A percentile compares a stretch with the other conserved stretches of the same genome.
Evolutionary conservation across 1,139 yeast species (phyloP).

Genomic region (Wickerhamomyces sp.): DNA sequence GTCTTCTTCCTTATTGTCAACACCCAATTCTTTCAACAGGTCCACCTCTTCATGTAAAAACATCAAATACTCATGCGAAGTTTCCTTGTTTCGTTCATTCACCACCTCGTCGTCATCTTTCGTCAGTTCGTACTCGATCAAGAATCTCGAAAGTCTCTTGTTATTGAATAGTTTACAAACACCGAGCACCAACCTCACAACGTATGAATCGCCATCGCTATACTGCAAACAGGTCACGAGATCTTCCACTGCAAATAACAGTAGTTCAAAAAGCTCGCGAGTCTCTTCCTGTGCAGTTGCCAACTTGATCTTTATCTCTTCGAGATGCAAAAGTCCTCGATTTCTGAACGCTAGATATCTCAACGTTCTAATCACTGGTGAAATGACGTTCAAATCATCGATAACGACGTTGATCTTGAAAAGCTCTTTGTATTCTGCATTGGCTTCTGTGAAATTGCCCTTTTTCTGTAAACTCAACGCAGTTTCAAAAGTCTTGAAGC

Average conservation of each 20-base stretch:
- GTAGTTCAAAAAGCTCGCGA: slow-evolving; percentile 26
- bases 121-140: slow-evolving; percentile 59
- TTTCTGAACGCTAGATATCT: slow-evolving; percentile 78
- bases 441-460: slow-evolving; percentile 44
- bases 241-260: slow-evolving; percentile 45
- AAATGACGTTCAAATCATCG: slow-evolving; percentile 54
- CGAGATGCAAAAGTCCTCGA: slow-evolving; percentile 67
- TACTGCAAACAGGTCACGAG: slow-evolving; percentile 50
- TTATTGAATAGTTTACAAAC: slow-evolving; percentile 45
- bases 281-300: slow-evolving; percentile 13
- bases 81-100: slow-evolving; percentile 33
- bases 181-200: slow-evolving; percentile 43
- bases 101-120: slow-evolving; percentile 38
- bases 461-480: slow-evolving; percentile 62
- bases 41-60: slow-evolving; percentile 20
- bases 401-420: slow-evolving; percentile 40
- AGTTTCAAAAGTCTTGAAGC: slow-evolving; percentile 66
- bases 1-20: neutral
- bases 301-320: slow-evolving; percentile 35
- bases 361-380: slow-evolving; percentile 69
- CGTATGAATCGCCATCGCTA: slow-evolving; percentile 57
- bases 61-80: slow-evolving; percentile 4
- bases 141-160: slow-evolving; percentile 49
- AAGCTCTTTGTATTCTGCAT: slow-evolving; percentile 50
- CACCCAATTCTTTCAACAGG: slow-evolving; percentile 21